phyloP scores from a whole-genome alignment of 441 rosid genomes.

The Eutrema salsugineum region DNA sequence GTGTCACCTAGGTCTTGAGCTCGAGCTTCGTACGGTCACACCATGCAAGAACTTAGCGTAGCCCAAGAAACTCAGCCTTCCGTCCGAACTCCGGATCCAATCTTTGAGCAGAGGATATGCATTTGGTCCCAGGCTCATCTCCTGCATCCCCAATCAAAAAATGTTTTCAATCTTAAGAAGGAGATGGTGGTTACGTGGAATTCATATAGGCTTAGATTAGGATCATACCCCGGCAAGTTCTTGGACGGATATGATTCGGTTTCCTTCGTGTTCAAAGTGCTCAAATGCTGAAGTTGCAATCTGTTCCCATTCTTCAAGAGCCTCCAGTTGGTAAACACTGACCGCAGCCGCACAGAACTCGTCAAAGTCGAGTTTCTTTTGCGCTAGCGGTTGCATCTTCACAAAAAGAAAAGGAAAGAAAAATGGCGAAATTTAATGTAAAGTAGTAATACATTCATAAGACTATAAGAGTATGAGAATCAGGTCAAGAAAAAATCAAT shows the following conservation, averaged over 20 bases:
- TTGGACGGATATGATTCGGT: slow-evolving; percentile 41
- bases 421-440: background rate
- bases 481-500: background rate
- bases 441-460: background rate
- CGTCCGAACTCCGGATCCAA: slow-evolving; percentile 51
- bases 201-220: background rate
- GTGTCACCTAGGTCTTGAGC: slow-evolving; percentile 39
- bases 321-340: slow-evolving; percentile 55
- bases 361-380: slow-evolving; percentile 48
- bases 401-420: background rate
- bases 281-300: slow-evolving; percentile 47
- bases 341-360: slow-evolving; percentile 63
- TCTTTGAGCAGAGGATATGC: slow-evolving; percentile 46
- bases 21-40: slow-evolving; percentile 47
- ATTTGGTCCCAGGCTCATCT: slow-evolving; percentile 46
- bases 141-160: slow-evolving; percentile 29
- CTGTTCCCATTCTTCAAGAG: slow-evolving; percentile 50
- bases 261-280: slow-evolving; percentile 54
- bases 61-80: slow-evolving; percentile 58
- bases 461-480: background rate
- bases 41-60: slow-evolving; percentile 65
- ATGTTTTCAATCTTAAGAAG: background rate
- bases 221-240: slow-evolving; percentile 48
- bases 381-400: slow-evolving; percentile 52
- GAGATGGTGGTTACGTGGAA: background rate